A percentile compares a stretch with the other conserved stretches of the same genome.
phyloP scores from a whole-genome alignment of 2,329 filamentous ascomycete species.

The Aspergillus sp. region DNA sequence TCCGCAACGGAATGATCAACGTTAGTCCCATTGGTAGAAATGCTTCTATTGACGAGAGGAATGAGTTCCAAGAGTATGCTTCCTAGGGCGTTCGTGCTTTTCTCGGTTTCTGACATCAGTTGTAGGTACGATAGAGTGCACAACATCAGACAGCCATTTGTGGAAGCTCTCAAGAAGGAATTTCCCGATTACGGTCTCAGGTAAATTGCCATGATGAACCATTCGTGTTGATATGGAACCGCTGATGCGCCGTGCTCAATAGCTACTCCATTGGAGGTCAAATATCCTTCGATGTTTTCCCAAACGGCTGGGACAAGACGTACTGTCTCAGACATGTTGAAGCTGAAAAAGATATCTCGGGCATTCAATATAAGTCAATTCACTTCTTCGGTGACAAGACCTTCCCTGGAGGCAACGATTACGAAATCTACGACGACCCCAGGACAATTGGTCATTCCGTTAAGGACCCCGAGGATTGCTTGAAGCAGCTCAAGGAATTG shows the following conservation, averaged over 20 bases:
- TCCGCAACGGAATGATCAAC: conserved; percentile 66
- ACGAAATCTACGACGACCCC: conserved; percentile 82
- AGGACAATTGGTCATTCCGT: conserved; percentile 86
- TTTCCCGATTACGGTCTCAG: conserved; percentile 84
- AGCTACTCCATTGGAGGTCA: conserved; percentile 94
- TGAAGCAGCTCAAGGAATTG: conserved; percentile 73
- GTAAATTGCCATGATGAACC: conserved; percentile 53
- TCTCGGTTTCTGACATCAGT: conserved; percentile 8
- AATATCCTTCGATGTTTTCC: conserved; percentile 98
- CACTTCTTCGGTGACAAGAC: conserved; percentile 99
- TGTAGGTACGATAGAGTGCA: conserved; percentile 70
- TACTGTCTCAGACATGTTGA: conserved; percentile 91
- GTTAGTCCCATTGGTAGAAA: conserved; percentile 71
- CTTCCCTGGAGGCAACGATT: conserved; percentile 87
- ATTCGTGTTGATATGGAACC: not conserved
- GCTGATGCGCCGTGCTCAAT: conserved; percentile 5
- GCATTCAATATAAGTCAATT: conserved; percentile 72
- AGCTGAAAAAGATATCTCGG: conserved; percentile 68
- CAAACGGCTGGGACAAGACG: conserved; percentile 96
- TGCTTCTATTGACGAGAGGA: conserved; percentile 74
- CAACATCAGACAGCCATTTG: conserved; percentile 73
- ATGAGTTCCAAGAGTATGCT: conserved; percentile 68
- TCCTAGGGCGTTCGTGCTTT: conserved; percentile 2
- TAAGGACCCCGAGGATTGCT: conserved; percentile 77
- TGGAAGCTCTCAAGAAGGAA: conserved; percentile 71